Conservation (phyloP, 2,329 filamentous ascomycete genomes). For the Fusarium udum region DNA sequence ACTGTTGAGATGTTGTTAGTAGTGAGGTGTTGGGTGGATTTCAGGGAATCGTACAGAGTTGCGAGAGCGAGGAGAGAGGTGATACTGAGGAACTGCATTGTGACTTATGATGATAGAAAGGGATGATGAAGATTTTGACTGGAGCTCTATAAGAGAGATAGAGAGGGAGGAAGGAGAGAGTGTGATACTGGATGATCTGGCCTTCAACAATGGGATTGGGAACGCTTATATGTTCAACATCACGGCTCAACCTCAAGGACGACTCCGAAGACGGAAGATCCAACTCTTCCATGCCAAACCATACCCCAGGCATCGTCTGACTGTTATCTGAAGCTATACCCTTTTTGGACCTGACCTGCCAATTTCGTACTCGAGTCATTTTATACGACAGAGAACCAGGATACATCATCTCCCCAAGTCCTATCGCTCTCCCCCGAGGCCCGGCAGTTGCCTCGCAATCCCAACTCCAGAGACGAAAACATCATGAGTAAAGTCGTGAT, state of each 20-base stretch:
- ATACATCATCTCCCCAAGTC: no score
- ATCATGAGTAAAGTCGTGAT: no score
- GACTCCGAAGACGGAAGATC: neutral
- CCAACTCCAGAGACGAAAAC: fast-evolving
- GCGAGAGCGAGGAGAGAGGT: neutral
- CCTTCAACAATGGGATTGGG: fast-evolving
- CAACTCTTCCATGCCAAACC: fast-evolving
- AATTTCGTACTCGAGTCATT: neutral
- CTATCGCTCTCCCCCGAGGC: neutral
- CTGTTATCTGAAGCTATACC: neutral
- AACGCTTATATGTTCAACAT: neutral
- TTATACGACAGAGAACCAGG: neutral
- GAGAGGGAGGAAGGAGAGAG: fast-evolving
- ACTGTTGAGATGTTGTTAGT: neutral
- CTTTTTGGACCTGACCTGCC: fast-evolving
- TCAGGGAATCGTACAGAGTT: neutral
- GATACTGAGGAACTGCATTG: neutral
- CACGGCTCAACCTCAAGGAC: fast-evolving
- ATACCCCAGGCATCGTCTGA: fast-evolving
- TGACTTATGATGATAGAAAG: no score
- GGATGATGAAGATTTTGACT: no score
- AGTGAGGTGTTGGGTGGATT: no score
- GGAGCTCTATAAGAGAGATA: no score
- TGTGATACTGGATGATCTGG: fast-evolving
- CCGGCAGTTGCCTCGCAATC: neutral